These are phyloP conservation scores for Emergomyces orientalis DNA, from an alignment of 2,329 filamentous ascomycete genomes.

Conservation along the genomic window DNA sequence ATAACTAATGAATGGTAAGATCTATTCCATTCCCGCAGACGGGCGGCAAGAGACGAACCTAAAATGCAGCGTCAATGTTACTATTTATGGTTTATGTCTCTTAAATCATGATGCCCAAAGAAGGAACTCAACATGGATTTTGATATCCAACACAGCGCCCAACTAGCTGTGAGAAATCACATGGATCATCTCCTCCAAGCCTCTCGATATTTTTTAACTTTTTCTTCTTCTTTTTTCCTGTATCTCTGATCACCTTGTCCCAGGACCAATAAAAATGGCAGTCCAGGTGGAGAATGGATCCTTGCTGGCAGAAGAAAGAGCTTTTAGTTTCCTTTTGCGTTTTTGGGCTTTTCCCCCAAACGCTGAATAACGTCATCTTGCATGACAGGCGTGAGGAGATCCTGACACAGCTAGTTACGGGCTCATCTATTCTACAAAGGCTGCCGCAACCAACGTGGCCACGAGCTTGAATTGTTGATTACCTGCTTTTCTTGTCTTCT, in stretches of 20 bases:
- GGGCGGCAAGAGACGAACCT: no score
- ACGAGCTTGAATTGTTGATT: not conserved
- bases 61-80: no score
- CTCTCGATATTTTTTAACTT: not conserved
- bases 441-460: not conserved
- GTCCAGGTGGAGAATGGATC: not conserved
- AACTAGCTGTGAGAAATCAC: not conserved
- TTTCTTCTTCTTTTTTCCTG: no score
- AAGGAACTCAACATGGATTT: no score
- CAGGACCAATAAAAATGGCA: not conserved
- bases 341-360: no score
- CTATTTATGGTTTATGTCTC: no score
- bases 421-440: not conserved
- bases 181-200: not conserved
- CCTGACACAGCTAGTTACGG: not conserved
- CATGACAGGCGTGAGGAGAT: not conserved
- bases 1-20: no score
- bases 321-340: not conserved
- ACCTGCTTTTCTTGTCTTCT: not conserved
- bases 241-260: not conserved
- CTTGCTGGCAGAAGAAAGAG: no score
- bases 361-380: not conserved
- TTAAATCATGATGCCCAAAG: no score
- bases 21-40: no score
- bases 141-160: not conserved